Percentiles rank a stretch among this genome's conserved stretches.
Evolutionary conservation across 2,329 filamentous ascomycete species (phyloP).

Genomic region (Plenodomus biglobosus): DNA sequence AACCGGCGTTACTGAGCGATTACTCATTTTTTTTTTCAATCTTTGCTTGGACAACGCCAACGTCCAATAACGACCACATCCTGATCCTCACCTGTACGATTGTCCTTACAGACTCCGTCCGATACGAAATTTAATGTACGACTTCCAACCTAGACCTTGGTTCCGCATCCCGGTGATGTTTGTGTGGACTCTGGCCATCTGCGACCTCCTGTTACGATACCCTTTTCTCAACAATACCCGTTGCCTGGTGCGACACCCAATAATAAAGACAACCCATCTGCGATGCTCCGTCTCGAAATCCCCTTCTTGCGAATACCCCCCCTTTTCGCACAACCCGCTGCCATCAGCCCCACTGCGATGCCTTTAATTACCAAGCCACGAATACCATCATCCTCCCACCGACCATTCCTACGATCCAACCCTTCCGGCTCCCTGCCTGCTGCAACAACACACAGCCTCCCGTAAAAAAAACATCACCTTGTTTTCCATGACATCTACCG

Average conservation of each 20-base stretch:
- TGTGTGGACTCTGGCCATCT: constrained; percentile 14
- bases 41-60: constrained; percentile 8
- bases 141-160: constrained; percentile 20
- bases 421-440: constrained; percentile 1
- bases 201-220: constrained; percentile 13
- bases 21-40: neutral
- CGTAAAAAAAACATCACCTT: too few relatives aligned
- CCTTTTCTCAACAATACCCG: constrained; percentile 15
- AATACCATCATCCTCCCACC: constrained; percentile 2
- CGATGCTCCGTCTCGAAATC: constrained; percentile 13
- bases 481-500: constrained; percentile 12
- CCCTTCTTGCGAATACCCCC: constrained; percentile 10
- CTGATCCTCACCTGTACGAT: constrained; percentile 18
- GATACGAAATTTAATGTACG: constrained; percentile 32
- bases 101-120: constrained; percentile 6
- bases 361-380: constrained; percentile 3
- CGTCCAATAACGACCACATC: constrained; percentile 14
- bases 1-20: neutral
- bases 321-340: too few relatives aligned
- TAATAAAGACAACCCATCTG: constrained; percentile 20
- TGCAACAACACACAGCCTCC: too few relatives aligned
- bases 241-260: constrained; percentile 15
- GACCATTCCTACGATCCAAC: constrained; percentile 2
- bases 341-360: constrained; percentile 13
- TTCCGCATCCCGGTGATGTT: constrained; percentile 28